These are phyloP conservation scores for Phytopythium delawarense DNA, from an alignment of 352 stramenopile genomes.

Conservation along the genomic window DNA sequence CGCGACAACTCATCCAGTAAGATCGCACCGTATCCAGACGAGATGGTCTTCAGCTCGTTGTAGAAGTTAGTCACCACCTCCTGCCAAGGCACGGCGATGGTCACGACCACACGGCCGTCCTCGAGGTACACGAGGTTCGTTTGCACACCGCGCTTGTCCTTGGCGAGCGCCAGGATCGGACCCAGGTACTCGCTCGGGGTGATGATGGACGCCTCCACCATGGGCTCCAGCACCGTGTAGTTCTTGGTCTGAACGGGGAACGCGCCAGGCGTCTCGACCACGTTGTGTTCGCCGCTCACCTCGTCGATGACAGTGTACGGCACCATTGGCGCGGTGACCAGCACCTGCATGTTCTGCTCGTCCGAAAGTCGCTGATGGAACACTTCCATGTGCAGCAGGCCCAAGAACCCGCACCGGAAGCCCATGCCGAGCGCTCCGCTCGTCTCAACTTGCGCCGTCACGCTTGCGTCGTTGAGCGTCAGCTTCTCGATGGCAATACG, in stretches of 20 bases:
- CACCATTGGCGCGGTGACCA: constrained; percentile 98
- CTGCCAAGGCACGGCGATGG: constrained; percentile 95
- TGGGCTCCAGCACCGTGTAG: constrained; percentile 91
- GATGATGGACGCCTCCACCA: constrained; percentile 96
- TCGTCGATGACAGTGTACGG: constrained; percentile 92
- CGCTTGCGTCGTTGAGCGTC: constrained; percentile 96
- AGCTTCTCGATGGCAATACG: constrained; percentile 95
- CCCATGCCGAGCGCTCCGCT: constrained; percentile 93
- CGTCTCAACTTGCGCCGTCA: constrained; percentile 95
- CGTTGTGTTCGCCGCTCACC: constrained; percentile 26
- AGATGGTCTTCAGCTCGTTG: constrained; percentile 96
- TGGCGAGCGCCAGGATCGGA: constrained; percentile 92
- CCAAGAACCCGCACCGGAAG: constrained; percentile 96
- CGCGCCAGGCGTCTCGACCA: constrained; percentile 70
- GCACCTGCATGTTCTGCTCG: constrained; percentile 96
- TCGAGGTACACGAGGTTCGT: constrained; percentile 95
- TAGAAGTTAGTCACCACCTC: constrained; percentile 99
- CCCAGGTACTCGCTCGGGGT: constrained; percentile 94
- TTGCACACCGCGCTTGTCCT: constrained; percentile 86
- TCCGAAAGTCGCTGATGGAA: constrained; percentile 98
- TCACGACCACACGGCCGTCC: constrained; percentile 92
- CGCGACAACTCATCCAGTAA: not conserved
- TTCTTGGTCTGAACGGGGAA: constrained; percentile 87
- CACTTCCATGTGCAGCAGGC: constrained; percentile 97
- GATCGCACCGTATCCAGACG: constrained; percentile 90